Base-by-base conservation (phyloP, 129 eudicot species). In the Sambucus nigra region DNA sequence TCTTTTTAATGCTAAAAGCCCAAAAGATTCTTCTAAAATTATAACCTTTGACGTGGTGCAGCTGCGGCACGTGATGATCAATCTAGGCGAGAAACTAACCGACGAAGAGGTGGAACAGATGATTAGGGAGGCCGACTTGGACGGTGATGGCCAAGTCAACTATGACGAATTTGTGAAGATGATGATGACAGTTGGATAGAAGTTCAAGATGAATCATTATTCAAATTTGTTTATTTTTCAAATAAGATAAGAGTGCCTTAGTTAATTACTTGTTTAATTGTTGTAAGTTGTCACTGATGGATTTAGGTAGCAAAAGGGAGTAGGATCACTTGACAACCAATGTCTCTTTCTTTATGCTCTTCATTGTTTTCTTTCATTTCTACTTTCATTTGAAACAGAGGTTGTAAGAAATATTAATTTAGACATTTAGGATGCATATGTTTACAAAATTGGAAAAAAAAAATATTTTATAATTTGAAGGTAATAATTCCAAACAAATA, bases 71-170 rank as follows among this genome's bases (percentile, higher is more conserved):
- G 81, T 79, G 71, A 79, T 79, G 86, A 75, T 71, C 45, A 79
- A 71, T 42, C 72, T 79, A 3, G 86, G 86, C 7, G 86, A 79
- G 32, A 79, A 79, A 51, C 63, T 79, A 27, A 79, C 75, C 1
- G 86, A 74, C 49, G 86, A 74, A 21, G 86, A 79, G 51, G 86
- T 67, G 8, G 72, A 74, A 33, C 80, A 70, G 81, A 79, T 79
- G 81, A 74, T 79, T 16, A 63, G 70, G 50, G 86, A 79, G 57
- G 86, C 86, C 22, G 81, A 79, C 47, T 57, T 71, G 68, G 81
- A 79, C 46, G 86, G 86, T 0, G 86, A 79, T 70, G 86, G 86
- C 17, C 86, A 74, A 59, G 78, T 79, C 53, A 79, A 75, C 59
- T 79, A 62, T 39, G 86, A 79, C 20, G 86, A 79, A 47, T 79